phyloP scores from a whole-genome alignment of 2,329 filamentous ascomycete species.

The Pseudogymnoascus sp. region DNA sequence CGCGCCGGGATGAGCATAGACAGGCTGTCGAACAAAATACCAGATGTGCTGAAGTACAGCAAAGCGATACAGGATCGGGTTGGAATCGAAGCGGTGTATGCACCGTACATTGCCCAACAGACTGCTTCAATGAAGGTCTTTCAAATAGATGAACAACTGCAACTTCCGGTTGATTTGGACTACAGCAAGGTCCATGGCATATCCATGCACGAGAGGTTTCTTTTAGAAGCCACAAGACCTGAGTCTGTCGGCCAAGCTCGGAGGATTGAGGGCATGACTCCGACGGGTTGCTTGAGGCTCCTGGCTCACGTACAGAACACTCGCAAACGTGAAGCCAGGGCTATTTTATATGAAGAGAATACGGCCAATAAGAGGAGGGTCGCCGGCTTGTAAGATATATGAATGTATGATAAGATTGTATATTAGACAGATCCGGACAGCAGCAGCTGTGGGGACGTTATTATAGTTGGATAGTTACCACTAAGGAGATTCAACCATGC shows the following conservation, averaged over 20 bases:
- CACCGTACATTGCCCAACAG: slow-evolving; percentile 76
- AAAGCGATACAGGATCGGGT: slow-evolving; percentile 61
- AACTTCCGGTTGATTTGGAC: slow-evolving; percentile 67
- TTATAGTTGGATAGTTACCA: background rate
- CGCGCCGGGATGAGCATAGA: slow-evolving; percentile 54
- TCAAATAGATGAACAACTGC: slow-evolving; percentile 67
- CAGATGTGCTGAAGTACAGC: slow-evolving; percentile 47
- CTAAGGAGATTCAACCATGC: background rate
- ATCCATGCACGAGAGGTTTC: slow-evolving; percentile 69
- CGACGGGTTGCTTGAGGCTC: slow-evolving; percentile 53
- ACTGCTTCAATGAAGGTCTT: slow-evolving; percentile 59
- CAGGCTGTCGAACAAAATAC: slow-evolving; percentile 52
- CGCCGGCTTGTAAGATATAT: slow-evolving; percentile 1
- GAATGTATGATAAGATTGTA: background rate
- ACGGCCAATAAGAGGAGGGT: background rate
- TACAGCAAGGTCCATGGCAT: slow-evolving; percentile 69
- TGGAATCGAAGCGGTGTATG: slow-evolving; percentile 76
- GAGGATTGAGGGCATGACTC: slow-evolving; percentile 73
- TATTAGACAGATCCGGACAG: background rate
- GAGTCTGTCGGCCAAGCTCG: slow-evolving; percentile 85
- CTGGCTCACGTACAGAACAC: slow-evolving; percentile 47
- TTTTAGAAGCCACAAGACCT: slow-evolving; percentile 64
- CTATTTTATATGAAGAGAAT: background rate
- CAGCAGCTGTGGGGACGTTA: background rate
- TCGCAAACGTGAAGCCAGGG: slow-evolving; percentile 1